Base-by-base conservation (phyloP, 257 asterid species). In the Petrea volubilis region DNA sequence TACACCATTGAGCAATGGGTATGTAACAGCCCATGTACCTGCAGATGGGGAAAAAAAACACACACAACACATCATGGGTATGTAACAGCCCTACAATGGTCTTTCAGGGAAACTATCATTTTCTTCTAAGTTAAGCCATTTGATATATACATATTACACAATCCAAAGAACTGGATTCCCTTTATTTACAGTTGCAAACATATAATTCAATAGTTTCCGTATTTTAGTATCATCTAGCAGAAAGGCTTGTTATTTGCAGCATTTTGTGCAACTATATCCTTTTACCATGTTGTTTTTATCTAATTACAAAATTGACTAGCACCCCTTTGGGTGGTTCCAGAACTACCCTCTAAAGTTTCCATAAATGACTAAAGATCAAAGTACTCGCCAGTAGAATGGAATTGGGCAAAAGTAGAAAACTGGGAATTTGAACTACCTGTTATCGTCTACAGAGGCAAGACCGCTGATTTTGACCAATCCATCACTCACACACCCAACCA, bases 401-500 rank as follows among this genome's bases (percentile, higher is more conserved):
- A 24, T 38, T 10, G 59, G 11, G 13, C 44, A 20, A 25, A 40
- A 65, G 61, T 14, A 29, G 71, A 29, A 44, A 17, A 8, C 7
- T 34, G 20, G 67, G 41, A 49, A 59, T 68, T 75, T 51, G 34
- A 43, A 44, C 13, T n/a, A n/a, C n/a, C n/a, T n/a, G n/a, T n/a
- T n/a, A n/a, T n/a, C n/a, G n/a, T n/a, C n/a, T n/a, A n/a, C n/a
- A n/a, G n/a, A n/a, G n/a, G n/a, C n/a, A n/a, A n/a, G n/a, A n/a
- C n/a, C n/a, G n/a, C n/a, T n/a, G n/a, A n/a, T n/a, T n/a, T n/a
- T n/a, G n/a, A n/a, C n/a, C n/a, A n/a, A n/a, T n/a, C n/a, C n/a
- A n/a, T n/a, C n/a, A n/a, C n/a, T n/a, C n/a, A n/a, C n/a, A n/a
- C n/a, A n/a, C n/a, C n/a, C n/a, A n/a, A n/a, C n/a, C n/a, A n/a